These are phyloP conservation scores for Jasminum sambac DNA, from an alignment of 257 asterid genomes.

Conservation along the genomic window DNA sequence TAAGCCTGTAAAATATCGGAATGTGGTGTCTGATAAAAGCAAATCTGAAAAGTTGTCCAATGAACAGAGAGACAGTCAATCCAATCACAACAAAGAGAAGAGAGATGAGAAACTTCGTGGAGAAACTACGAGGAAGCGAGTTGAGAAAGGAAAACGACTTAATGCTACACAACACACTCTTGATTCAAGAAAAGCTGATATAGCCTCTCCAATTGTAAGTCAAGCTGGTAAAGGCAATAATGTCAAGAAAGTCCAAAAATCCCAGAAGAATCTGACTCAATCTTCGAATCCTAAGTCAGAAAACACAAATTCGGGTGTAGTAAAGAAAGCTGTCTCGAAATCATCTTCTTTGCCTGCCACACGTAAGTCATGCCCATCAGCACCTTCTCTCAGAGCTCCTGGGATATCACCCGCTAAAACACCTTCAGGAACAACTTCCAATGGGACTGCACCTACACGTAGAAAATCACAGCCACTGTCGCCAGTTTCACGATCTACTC, in stretches of 20 bases:
- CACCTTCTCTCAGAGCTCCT: conserved; percentile 61
- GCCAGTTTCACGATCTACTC: conserved; percentile 45
- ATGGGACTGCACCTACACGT: conserved; percentile 50
- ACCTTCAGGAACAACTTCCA: conserved; percentile 41
- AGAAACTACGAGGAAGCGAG: conserved; percentile 50
- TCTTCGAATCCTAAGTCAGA: conserved; percentile 59
- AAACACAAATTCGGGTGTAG: conserved; percentile 45
- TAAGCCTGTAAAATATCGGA: conserved; percentile 59
- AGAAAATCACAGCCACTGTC: conserved; percentile 67
- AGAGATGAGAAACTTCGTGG: conserved; percentile 72
- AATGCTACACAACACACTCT: conserved; percentile 46
- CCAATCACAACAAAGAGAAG: conserved; percentile 68
- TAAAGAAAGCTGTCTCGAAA: conserved; percentile 57
- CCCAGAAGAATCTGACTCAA: conserved; percentile 45
- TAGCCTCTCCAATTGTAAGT: conserved; percentile 42
- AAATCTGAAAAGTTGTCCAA: conserved; percentile 57
- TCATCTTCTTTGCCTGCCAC: conserved; percentile 65
- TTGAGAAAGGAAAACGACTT: conserved; percentile 61
- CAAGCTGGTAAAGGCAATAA: conserved; percentile 47
- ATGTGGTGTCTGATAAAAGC: conserved; percentile 37
- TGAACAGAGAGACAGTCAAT: conserved; percentile 64
- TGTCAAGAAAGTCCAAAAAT: conserved; percentile 60
- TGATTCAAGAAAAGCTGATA: conserved; percentile 55
- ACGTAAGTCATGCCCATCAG: conserved; percentile 88
- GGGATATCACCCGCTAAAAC: conserved; percentile 64